Evolutionary conservation across 768 basidiomycete genomes (phyloP), one percentile per base, ranked within the genome.

Genomic region (Xerocomus brunneocitrinus): DNA sequence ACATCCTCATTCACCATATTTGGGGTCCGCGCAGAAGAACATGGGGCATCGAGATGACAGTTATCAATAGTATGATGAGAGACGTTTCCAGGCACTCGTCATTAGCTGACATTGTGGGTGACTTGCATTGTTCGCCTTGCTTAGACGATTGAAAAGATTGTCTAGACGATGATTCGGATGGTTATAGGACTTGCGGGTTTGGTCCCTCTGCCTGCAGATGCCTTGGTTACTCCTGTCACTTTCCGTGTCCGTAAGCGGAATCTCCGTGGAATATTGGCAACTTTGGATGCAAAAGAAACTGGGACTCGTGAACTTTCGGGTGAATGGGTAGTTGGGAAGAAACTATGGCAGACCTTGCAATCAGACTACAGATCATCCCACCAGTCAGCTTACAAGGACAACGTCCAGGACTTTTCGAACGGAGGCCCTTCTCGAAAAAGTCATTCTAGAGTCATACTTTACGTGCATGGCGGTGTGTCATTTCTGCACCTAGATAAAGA

Each of bases 321-420:
- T 0, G 95, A 99, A 75, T 99, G 95, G 95, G 85, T 98, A 24
- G 88, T 98, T n/a, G 91, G 91, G 34, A 89, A 88, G 68, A 83
- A 82, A 58, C 82, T 95, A 0, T 99, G 95, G 95, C 84, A 84
- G 58, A 74, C 83, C 28, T 75, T 97, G 59, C 93, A 97, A 63
- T 73, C 79, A 14, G 91, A 95, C 62, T 89, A 90, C 82, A 84
- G 79, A 63, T 74, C 79, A 16, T 66, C 74, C n/a, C 67, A 68
- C 54, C 55, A 45, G 53, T 64, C 32, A 38, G 57, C 53, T 40
- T 57, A 62, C 49, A 64, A 59, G 48, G 53, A 58, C 24, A 50
- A 57, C 19, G 48, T 56, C 22, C 40, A 53, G 45, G 63, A 57
- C 14, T 56, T 53, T 51, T 49, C 55, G 54, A 58, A 40, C 48